These are phyloP conservation scores for Guadua angustifolia DNA, from an alignment of 176 grass and related monocot genomes.

Conservation along the genomic window DNA sequence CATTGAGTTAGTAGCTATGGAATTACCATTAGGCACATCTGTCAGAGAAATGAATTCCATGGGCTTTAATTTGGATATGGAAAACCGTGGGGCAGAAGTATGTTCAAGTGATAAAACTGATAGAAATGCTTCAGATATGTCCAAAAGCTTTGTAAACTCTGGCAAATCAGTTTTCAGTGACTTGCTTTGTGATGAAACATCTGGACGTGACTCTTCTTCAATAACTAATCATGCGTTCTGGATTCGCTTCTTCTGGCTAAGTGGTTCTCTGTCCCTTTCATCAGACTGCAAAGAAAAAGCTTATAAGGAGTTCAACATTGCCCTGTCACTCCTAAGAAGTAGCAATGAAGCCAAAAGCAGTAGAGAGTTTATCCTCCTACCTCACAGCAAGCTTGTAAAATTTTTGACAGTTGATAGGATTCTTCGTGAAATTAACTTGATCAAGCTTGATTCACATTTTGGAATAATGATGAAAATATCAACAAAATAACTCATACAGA, in stretches of 20 bases:
- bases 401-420: constrained; percentile 82
- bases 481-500: constrained; percentile 79
- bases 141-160: constrained; percentile 40
- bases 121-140: constrained; percentile 36
- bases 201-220: constrained; percentile 42
- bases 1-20: constrained; percentile 67
- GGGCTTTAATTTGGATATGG: constrained; percentile 33
- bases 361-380: constrained; percentile 67
- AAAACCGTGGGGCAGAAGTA: constrained; percentile 30
- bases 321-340: constrained; percentile 68
- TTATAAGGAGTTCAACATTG: constrained; percentile 76
- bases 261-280: constrained; percentile 83
- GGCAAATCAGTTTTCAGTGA: constrained; percentile 16
- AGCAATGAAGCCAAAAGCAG: constrained; percentile 44
- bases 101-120: constrained; percentile 40
- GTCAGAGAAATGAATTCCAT: constrained; percentile 40
- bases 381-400: constrained; percentile 73
- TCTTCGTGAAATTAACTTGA: constrained; percentile 87
- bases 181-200: constrained; percentile 40
- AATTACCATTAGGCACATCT: constrained; percentile 54
- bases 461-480: constrained; percentile 78
- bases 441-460: constrained; percentile 90
- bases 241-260: constrained; percentile 88
- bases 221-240: constrained; percentile 60
- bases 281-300: constrained; percentile 77